phyloP scores from a whole-genome alignment of 2,329 filamentous ascomycete genomes.

The Mollisiaceae sp. region DNA sequence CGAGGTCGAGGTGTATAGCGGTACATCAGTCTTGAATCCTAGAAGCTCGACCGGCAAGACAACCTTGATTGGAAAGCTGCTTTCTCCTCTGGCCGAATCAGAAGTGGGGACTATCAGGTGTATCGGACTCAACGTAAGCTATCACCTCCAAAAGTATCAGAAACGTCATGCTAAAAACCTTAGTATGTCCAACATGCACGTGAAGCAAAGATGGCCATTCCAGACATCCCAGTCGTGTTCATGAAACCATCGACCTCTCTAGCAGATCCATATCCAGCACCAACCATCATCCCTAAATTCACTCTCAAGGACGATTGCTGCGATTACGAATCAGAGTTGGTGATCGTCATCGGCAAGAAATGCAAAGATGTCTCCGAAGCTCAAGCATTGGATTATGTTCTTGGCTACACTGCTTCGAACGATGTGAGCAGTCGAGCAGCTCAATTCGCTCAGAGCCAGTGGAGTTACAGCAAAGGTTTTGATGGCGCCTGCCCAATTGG shows the following conservation, averaged over 20 bases:
- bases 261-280: slow-evolving; percentile 41
- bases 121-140: slow-evolving; percentile 55
- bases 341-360: slow-evolving; percentile 53
- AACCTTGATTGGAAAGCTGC: slow-evolving; percentile 49
- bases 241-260: slow-evolving; percentile 38
- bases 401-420: slow-evolving; percentile 62
- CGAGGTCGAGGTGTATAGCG: slow-evolving; percentile 60
- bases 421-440: slow-evolving; percentile 58
- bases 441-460: slow-evolving; percentile 55
- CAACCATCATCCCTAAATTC: slow-evolving; percentile 52
- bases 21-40: slow-evolving; percentile 60
- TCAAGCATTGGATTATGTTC: slow-evolving; percentile 55
- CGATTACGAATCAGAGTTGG: slow-evolving; percentile 57
- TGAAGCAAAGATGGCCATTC: slow-evolving; percentile 51
- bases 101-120: slow-evolving; percentile 55
- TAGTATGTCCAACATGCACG: slow-evolving; percentile 53
- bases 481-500: slow-evolving; percentile 55
- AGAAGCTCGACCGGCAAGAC: slow-evolving; percentile 55
- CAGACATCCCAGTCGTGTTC: slow-evolving; percentile 48
- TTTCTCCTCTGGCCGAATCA: slow-evolving; percentile 50
- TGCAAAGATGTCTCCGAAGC: slow-evolving; percentile 54
- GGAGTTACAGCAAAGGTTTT: slow-evolving; percentile 57
- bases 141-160: not conserved
- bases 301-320: slow-evolving; percentile 50
- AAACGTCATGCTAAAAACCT: not conserved